Evolutionary conservation across 2,329 filamentous ascomycete genomes (phyloP).

Genomic region (Penicillium sp.): DNA sequence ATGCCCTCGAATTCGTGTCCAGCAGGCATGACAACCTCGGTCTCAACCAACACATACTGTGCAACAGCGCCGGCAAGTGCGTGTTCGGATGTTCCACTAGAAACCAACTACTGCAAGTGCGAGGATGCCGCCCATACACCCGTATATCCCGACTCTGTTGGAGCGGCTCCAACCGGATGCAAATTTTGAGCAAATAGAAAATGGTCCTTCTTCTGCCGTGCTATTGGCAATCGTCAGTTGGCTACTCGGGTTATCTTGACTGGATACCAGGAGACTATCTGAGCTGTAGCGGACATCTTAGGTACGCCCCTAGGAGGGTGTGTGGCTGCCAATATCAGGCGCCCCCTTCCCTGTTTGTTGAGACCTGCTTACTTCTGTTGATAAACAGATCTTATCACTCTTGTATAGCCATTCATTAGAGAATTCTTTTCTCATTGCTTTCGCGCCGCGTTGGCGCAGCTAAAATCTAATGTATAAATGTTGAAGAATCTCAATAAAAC

Average conservation of each 20-base stretch:
- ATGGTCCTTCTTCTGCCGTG: too few species aligned
- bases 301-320: not conserved
- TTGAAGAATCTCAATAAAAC: slow-evolving; percentile 46
- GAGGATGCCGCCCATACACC: slow-evolving; percentile 14
- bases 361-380: not conserved
- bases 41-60: slow-evolving; percentile 18
- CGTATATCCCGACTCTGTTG: slow-evolving; percentile 16
- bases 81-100: slow-evolving; percentile 11
- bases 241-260: not conserved
- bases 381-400: not conserved
- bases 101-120: slow-evolving; percentile 19
- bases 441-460: not conserved
- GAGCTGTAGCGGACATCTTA: too few species aligned
- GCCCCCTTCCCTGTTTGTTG: not conserved
- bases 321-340: not conserved
- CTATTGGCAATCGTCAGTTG: not conserved
- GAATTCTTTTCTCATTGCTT: not conserved
- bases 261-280: not conserved
- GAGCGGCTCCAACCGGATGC: slow-evolving; percentile 20
- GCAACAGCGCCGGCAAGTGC: slow-evolving; percentile 12
- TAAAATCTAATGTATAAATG: not conserved
- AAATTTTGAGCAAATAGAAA: not conserved
- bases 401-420: not conserved
- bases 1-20: slow-evolving; percentile 24
- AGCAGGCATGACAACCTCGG: slow-evolving; percentile 22